These are phyloP conservation scores for Melanomma pulvis-pyrius DNA, from an alignment of 495 filamentous ascomycete genomes.

Conservation along the genomic window DNA sequence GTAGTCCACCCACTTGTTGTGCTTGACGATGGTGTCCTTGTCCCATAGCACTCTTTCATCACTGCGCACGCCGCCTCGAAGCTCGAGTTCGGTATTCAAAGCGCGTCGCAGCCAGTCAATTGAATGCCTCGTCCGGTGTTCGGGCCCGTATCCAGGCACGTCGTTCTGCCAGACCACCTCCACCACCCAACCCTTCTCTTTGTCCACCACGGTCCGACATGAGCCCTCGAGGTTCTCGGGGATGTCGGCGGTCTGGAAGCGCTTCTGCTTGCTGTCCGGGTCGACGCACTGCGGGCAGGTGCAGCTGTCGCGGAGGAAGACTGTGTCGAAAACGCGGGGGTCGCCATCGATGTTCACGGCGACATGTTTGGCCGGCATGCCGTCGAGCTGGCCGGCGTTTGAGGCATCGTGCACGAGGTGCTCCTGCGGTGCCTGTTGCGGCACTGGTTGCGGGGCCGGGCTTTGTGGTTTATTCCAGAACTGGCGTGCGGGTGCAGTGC, in stretches of 20 bases:
- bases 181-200: conserved; percentile 49
- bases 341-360: conserved; percentile 36
- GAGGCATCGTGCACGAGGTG: conserved; percentile 36
- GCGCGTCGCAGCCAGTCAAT: conserved; percentile 33
- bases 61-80: conserved; percentile 24
- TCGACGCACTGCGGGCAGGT: conserved; percentile 72
- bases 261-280: conserved; percentile 78
- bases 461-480: conserved; percentile 10
- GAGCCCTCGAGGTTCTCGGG: conserved; percentile 52
- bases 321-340: conserved; percentile 34
- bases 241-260: conserved; percentile 74
- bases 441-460: background rate
- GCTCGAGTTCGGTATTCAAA: conserved; percentile 29
- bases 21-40: conserved; percentile 43
- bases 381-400: conserved; percentile 31
- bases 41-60: conserved; percentile 49
- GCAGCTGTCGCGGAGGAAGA: conserved; percentile 79
- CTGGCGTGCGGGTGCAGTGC: conserved; percentile 6
- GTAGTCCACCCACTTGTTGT: conserved; percentile 62
- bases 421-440: background rate
- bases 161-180: conserved; percentile 66
- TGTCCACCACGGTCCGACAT: conserved; percentile 34
- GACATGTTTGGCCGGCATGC: conserved; percentile 34
- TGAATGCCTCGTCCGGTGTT: conserved; percentile 53
- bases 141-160: conserved; percentile 49